Evolutionary conservation across 306 rosid genomes (phyloP).

Genomic region (Alnus glutinosa): DNA sequence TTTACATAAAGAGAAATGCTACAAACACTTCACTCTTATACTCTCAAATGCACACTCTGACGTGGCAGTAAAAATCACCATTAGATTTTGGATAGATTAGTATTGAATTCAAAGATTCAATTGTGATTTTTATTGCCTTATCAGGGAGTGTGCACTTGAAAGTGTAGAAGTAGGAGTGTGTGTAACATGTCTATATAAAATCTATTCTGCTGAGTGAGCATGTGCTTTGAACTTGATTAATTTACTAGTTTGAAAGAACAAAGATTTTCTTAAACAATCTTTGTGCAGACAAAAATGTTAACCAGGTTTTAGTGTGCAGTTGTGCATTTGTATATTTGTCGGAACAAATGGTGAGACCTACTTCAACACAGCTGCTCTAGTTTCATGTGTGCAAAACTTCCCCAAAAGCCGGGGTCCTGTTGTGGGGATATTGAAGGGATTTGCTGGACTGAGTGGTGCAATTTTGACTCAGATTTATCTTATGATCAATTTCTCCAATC

Average conservation of each 20-base stretch:
- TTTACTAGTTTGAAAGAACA: neutral
- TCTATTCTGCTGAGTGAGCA: neutral
- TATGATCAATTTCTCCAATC: conserved; percentile 47
- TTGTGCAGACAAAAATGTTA: conserved; percentile 12
- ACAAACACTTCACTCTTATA: no score
- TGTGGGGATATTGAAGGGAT: conserved; percentile 78
- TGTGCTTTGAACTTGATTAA: neutral
- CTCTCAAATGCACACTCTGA: no score
- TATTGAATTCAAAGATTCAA: no score
- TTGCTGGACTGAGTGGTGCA: conserved; percentile 69
- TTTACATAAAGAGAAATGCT: neutral
- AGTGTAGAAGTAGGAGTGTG: no score
- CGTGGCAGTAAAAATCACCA: no score
- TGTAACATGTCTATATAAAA: no score
- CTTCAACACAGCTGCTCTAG: conserved; percentile 72
- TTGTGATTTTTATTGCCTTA: no score
- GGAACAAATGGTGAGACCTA: conserved; percentile 82
- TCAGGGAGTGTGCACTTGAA: no score
- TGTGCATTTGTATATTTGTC: conserved; percentile 58
- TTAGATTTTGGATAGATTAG: no score
- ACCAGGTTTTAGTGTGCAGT: conserved; percentile 48
- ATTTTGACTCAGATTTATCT: conserved; percentile 61
- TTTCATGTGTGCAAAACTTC: conserved; percentile 72
- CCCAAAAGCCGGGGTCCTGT: conserved; percentile 71
- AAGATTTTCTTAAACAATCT: neutral